phyloP scores from a whole-genome alignment of 306 rosid species.

The Cucumis cinereus region DNA sequence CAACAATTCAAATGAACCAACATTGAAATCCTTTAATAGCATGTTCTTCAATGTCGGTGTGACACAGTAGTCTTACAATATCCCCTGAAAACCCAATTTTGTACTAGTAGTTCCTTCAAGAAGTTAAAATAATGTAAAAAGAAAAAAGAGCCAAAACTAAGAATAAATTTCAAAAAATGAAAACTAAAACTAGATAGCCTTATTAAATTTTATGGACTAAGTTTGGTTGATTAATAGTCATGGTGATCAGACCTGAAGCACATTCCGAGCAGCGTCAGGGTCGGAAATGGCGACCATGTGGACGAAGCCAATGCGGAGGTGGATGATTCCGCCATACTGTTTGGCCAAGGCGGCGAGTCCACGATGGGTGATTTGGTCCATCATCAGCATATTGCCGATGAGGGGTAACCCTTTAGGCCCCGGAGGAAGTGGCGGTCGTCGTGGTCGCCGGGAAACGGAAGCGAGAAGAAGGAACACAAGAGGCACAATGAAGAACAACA shows the following conservation, averaged over 20 bases:
- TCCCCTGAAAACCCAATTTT: no score
- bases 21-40: no score
- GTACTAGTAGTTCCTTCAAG: no score
- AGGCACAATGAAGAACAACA: not conserved
- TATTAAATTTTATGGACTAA: no score
- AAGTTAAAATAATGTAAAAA: no score
- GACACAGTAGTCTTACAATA: no score
- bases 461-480: not conserved
- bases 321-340: slow-evolving; percentile 39
- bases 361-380: slow-evolving; percentile 41
- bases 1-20: no score
- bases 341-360: slow-evolving; percentile 35
- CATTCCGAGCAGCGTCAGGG: not conserved
- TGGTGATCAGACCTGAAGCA: not conserved
- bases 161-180: no score
- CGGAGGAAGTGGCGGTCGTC: slow-evolving; percentile 30
- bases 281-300: slow-evolving; percentile 58
- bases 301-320: slow-evolving; percentile 55
- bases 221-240: no score
- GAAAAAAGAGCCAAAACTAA: no score
- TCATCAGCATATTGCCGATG: slow-evolving; percentile 44
- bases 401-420: slow-evolving; percentile 47
- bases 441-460: slow-evolving; percentile 6
- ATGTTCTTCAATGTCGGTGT: no score
- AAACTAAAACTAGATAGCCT: no score